A percentile compares a stretch with the other conserved stretches of the same genome.
Conservation (phyloP, 2,329 filamentous ascomycete species). For the Xylariaceae sp. region DNA sequence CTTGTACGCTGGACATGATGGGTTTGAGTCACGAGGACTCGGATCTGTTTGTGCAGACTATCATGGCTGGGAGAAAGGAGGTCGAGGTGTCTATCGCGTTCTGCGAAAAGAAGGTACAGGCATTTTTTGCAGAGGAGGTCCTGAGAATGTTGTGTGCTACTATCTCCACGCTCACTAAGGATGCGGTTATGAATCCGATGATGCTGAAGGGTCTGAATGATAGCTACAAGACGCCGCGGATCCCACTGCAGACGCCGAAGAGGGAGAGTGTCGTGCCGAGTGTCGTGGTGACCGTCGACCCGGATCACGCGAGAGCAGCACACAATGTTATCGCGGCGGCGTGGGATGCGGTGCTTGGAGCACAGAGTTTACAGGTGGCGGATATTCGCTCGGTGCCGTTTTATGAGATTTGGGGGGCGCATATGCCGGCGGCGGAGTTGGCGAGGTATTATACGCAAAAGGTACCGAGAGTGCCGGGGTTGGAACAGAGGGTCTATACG, state of each 20-base stretch:
- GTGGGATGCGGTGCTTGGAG: slow-evolving; percentile 42
- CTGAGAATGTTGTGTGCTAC: slow-evolving; percentile 42
- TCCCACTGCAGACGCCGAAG: slow-evolving; percentile 36
- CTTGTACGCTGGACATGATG: slow-evolving; percentile 40
- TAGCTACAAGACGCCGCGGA: slow-evolving; percentile 34
- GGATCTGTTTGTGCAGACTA: slow-evolving; percentile 43
- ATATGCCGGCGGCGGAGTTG: slow-evolving; percentile 45
- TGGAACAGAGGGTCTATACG: slow-evolving; percentile 34
- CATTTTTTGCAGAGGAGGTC: slow-evolving; percentile 39
- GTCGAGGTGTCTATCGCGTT: slow-evolving; percentile 43
- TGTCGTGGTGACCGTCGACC: slow-evolving; percentile 32
- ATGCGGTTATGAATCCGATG: slow-evolving; percentile 42
- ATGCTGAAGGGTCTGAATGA: slow-evolving; percentile 41
- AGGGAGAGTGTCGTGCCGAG: slow-evolving; percentile 21
- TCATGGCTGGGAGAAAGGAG: slow-evolving; percentile 32
- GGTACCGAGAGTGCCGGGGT: slow-evolving; percentile 36
- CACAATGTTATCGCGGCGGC: slow-evolving; percentile 39
- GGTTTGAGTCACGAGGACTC: slow-evolving; percentile 39
- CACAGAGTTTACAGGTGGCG: slow-evolving; percentile 36
- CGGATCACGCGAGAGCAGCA: slow-evolving; percentile 37
- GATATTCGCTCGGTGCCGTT: slow-evolving; percentile 43
- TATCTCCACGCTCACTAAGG: slow-evolving; percentile 41
- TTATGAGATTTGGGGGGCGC: slow-evolving; percentile 46
- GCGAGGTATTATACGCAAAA: slow-evolving; percentile 40
- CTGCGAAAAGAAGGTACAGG: slow-evolving; percentile 40